Percentiles rank a stretch among this genome's conserved stretches.
Evolutionary conservation across 192 early-diverging fungal species (phyloP).

Genomic region (Umbelopsis ramanniana): DNA sequence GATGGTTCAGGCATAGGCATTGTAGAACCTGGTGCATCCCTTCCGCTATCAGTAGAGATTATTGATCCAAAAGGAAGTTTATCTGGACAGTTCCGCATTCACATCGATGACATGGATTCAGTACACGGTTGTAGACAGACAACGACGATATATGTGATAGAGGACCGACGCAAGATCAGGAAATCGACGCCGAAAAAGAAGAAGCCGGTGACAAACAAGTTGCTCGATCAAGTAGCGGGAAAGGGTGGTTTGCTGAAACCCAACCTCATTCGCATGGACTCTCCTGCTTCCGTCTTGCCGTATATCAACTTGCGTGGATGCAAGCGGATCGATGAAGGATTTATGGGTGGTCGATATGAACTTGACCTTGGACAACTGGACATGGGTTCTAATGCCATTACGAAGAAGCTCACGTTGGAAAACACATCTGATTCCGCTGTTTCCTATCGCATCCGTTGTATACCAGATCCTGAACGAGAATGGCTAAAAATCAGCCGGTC

Average conservation of each 20-base stretch:
- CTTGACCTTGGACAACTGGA: slow-evolving; percentile 84
- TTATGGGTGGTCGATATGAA: slow-evolving; percentile 70
- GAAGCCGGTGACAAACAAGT: slow-evolving; percentile 7
- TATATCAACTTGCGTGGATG: slow-evolving; percentile 69
- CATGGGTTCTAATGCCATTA: slow-evolving; percentile 53
- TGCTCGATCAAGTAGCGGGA: not conserved
- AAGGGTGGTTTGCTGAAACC: not conserved
- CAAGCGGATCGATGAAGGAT: slow-evolving; percentile 58
- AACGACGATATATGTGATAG: slow-evolving; percentile 67
- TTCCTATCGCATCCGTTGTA: slow-evolving; percentile 63
- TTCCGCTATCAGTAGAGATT: slow-evolving; percentile 63
- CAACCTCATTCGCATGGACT: slow-evolving; percentile 8
- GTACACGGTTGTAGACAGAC: slow-evolving; percentile 61
- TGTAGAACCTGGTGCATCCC: slow-evolving; percentile 61
- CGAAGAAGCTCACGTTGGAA: slow-evolving; percentile 71
- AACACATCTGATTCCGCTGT: slow-evolving; percentile 54
- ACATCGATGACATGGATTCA: slow-evolving; percentile 72
- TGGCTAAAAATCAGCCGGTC: slow-evolving; percentile 71
- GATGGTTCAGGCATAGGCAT: slow-evolving; percentile 59
- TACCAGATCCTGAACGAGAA: slow-evolving; percentile 57
- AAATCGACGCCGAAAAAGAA: slow-evolving; percentile 11
- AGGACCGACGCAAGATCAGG: slow-evolving; percentile 40
- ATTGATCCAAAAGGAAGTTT: slow-evolving; percentile 66
- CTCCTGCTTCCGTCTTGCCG: slow-evolving; percentile 36
- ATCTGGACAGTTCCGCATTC: slow-evolving; percentile 79